Evolutionary conservation across 2,329 filamentous ascomycete genomes (phyloP), one percentile per base, ranked within the genome.

Genomic region (Aureobasidium sp.): DNA sequence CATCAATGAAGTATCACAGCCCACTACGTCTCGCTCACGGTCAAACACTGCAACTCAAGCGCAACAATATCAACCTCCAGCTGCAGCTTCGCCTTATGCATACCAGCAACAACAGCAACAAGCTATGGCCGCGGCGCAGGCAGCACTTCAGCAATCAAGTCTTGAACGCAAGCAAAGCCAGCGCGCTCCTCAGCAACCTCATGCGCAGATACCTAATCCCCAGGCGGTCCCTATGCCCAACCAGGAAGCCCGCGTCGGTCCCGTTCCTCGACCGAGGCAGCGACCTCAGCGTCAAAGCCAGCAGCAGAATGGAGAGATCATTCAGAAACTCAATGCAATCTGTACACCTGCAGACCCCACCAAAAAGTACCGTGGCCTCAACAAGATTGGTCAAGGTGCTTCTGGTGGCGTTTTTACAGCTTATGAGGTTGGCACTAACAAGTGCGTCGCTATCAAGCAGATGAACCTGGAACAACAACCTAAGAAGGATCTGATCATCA

Each of bases 391-490:
- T 0, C 94, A 99, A 76, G 94, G 94, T 74, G 94, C 94, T 41
- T 97, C 93, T 9, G 94, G 94, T 68, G 94, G 94, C 65, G 94
- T 99, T 1, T 99, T 87, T 72, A 96, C 91, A 0, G 94, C 93
- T 3, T 90, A 93, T 72, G 90, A 97, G 74, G 82, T 86, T 66
- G 87, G 85, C 62, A 89, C 86, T 43, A 96, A 96, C 76, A 86
- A 88, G 65, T 86, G 95, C 68, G 94, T 99, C 41, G 94, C 94
- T 46, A 97, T 99, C 77, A 99, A 99, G 79, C 94, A 99, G 79
- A 99, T 99, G 94, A 97, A 97, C 68, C 79, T 99, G 62, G 94
- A 97, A 75, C 89, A 97, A 76, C 94, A 99, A 71, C 94, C 94
- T 2, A 97, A 97, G 83, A 99, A 99, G 76, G 94, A 99, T 70